phyloP scores from a whole-genome alignment of 2,329 filamentous ascomycete genomes.

The Leptoxyphium fumago region DNA sequence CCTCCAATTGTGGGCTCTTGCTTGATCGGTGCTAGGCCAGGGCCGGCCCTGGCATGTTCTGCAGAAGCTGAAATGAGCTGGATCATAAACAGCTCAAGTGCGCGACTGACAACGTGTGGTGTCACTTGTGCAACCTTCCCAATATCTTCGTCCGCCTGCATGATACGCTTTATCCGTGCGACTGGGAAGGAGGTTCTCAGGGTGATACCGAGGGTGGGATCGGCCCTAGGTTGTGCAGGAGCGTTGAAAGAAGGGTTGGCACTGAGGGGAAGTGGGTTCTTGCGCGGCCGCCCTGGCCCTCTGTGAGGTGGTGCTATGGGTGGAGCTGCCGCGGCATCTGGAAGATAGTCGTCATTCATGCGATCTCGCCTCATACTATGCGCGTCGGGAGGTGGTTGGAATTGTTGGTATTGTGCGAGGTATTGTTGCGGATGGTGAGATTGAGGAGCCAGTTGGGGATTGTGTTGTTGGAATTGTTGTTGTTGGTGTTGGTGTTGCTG shows the following conservation, averaged over 20 bases:
- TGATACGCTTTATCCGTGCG: constrained; percentile 94
- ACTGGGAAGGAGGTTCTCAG: constrained; percentile 95
- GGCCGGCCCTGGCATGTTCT: constrained; percentile 49
- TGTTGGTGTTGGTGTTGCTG: constrained; percentile 5
- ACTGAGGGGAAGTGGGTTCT: constrained; percentile 1
- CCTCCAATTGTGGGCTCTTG: constrained; percentile 41
- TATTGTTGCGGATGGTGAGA: constrained; percentile 2
- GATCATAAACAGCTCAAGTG: constrained; percentile 95
- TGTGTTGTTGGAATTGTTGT: constrained; percentile 6
- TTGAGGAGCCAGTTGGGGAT: constrained; percentile 2
- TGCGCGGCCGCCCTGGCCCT: constrained; percentile 7
- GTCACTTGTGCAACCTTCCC: constrained; percentile 97
- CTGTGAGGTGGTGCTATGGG: constrained; percentile 4
- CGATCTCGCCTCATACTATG: constrained; percentile 2
- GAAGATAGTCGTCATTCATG: not conserved
- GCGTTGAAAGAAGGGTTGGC: constrained; percentile 1
- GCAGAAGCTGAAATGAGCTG: constrained; percentile 80
- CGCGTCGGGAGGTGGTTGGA: constrained; percentile 7
- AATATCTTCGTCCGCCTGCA: constrained; percentile 98
- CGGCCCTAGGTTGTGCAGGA: constrained; percentile 5
- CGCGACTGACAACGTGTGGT: constrained; percentile 75
- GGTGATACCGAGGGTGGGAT: constrained; percentile 39
- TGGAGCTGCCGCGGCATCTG: constrained; percentile 6
- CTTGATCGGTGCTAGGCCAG: constrained; percentile 1
- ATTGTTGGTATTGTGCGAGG: constrained; percentile 11